Evolutionary conservation across 2,329 filamentous ascomycete species (phyloP).

Genomic region (Madurella mycetomatis): DNA sequence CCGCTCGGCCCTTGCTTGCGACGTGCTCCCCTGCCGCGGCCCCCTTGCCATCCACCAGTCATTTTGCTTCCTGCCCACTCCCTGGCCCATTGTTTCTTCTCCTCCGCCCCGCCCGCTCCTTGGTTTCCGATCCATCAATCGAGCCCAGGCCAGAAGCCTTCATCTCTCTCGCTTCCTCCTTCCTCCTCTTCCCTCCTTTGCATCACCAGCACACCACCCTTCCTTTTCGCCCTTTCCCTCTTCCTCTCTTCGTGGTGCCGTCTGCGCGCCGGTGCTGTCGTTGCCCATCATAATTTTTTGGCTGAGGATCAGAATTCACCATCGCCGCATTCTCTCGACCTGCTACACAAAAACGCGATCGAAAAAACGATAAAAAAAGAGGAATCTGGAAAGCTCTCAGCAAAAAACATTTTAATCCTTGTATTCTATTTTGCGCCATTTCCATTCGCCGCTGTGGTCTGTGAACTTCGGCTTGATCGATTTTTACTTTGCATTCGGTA

Average conservation of each 20-base stretch:
- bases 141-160: constrained; percentile 7
- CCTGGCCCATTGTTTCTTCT: constrained; percentile 18
- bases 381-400: constrained; percentile 23
- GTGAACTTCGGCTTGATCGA: constrained; percentile 10
- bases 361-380: constrained; percentile 29
- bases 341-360: constrained; percentile 13
- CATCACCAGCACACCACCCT: constrained; percentile 28
- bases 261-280: constrained; percentile 28
- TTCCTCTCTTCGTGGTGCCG: constrained; percentile 31
- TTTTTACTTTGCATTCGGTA: constrained; percentile 2
- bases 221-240: constrained; percentile 33
- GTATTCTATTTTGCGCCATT: constrained; percentile 27
- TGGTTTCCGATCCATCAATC: constrained; percentile 18
- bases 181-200: constrained; percentile 28
- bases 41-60: constrained; percentile 21
- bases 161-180: constrained; percentile 29
- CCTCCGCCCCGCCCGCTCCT: constrained; percentile 24
- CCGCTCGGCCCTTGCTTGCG: constrained; percentile 26
- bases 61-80: constrained; percentile 21
- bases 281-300: constrained; percentile 24
- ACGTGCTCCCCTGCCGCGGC: constrained; percentile 20
- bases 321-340: constrained; percentile 29
- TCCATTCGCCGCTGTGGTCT: constrained; percentile 15
- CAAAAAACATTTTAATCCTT: constrained; percentile 34
- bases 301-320: constrained; percentile 22